These are phyloP conservation scores for Melampsora abietis-canadensis DNA, from an alignment of 1,284 basidiomycete species.

Conservation along the genomic window DNA sequence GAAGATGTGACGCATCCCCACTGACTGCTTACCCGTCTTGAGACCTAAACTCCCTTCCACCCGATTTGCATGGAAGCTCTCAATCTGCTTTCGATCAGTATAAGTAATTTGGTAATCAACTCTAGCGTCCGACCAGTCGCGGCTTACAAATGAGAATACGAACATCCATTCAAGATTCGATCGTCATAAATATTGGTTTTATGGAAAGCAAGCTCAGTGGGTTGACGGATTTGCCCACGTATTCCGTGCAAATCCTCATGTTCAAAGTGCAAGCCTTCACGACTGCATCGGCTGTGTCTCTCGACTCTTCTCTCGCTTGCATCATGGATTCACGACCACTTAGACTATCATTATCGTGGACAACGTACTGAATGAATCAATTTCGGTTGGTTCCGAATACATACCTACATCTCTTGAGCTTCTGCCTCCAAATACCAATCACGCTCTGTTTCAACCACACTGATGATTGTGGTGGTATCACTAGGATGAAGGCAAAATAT, in stretches of 20 bases:
- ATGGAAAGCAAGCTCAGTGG: too few species aligned
- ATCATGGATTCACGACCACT: neutral
- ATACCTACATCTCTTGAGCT: neutral
- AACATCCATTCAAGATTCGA: neutral
- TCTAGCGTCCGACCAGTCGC: neutral
- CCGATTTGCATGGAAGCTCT: neutral
- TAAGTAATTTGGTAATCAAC: neutral
- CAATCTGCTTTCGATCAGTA: neutral
- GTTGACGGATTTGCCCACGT: too few species aligned
- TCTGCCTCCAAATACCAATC: neutral
- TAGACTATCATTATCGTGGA: slow-evolving; percentile 3
- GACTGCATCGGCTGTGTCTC: neutral
- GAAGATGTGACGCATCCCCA: neutral
- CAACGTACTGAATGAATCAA: neutral
- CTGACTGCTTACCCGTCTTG: neutral
- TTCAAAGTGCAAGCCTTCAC: neutral
- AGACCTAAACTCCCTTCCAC: neutral
- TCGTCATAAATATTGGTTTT: neutral
- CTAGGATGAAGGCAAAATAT: neutral
- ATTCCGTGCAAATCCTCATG: slow-evolving; percentile 3
- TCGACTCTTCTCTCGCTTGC: slow-evolving; percentile 6
- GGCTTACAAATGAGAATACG: neutral
- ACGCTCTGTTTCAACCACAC: neutral
- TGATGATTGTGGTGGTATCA: neutral
- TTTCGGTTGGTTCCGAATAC: too few species aligned